Evolutionary conservation across 78 protist species (phyloP), one percentile per base, ranked within the genome.

Genomic region (Dictyostelium purpureum): DNA sequence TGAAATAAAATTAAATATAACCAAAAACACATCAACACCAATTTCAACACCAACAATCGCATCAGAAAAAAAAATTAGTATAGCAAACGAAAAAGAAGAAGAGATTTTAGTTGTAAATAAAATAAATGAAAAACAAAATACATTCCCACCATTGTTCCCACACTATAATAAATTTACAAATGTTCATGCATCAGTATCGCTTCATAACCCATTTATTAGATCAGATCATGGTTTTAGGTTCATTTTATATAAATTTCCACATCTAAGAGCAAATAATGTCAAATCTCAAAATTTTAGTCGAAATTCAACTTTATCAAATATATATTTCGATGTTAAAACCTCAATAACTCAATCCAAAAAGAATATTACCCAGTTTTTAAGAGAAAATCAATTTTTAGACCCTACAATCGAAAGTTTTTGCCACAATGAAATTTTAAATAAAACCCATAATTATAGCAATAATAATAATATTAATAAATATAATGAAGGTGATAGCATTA

Each of bases 151-250:
- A 24, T 75, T 59, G 63, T 28, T 51, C 28, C 59, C 79, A 5
- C 54, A 28, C 26, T 35, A 28, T 28, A 73, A 73, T 28, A 45
- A 38, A 38, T 38, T 45, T 73, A 45, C 79, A 40, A 45, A 73
- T 28, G 47, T 45, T 16, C 79, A 45, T 24, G 79, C 52, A 28
- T 73, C 79, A 12, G 43, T 45, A 38, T 45, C 63, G 16, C 26
- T 38, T 19, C 59, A 35, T 38, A 45, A 38, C n/a, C 79, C 79
- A 45, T 73, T 73, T 40, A 45, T 73, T 21, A 35, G 63, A 21
- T 24, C 79, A 21, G 76, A 69, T 40, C 79, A 73, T 45, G 79
- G 79, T 1, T 73, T 24, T 73, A 43, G 59, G 45, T 45, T 73
- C 31, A 45, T 73, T 18, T 11, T 45, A 14, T 45, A 73, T 45